These are phyloP conservation scores for Penicillium psychrofluorescens DNA, from an alignment of 495 filamentous ascomycete species.

Conservation along the genomic window DNA sequence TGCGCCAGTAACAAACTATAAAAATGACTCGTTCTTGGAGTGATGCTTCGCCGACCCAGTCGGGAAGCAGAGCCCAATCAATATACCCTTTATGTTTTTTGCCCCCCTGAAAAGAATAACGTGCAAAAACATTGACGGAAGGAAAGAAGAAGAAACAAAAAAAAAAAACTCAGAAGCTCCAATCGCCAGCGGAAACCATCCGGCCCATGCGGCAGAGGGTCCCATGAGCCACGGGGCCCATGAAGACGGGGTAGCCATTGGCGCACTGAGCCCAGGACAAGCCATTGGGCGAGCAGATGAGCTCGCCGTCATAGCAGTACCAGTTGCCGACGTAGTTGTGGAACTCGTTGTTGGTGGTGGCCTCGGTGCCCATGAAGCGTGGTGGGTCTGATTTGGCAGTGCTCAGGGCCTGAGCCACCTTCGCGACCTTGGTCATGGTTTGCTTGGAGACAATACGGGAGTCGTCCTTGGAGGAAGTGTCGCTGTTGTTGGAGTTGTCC, in stretches of 20 bases:
- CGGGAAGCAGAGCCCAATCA: not conserved
- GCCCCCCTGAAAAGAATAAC: too few relatives aligned
- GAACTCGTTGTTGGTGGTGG: slow-evolving; percentile 13
- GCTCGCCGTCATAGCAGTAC: slow-evolving; percentile 19
- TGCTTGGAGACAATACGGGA: not conserved
- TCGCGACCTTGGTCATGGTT: slow-evolving; percentile 13
- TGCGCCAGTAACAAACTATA: not conserved
- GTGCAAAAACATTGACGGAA: too few relatives aligned
- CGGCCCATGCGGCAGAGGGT: slow-evolving; percentile 28
- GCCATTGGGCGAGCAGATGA: slow-evolving; percentile 35
- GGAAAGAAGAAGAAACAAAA: not conserved
- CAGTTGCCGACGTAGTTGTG: slow-evolving; percentile 8
- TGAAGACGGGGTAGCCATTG: slow-evolving; percentile 23
- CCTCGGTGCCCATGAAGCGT: slow-evolving; percentile 6
- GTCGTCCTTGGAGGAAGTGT: too few relatives aligned
- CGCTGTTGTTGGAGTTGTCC: too few relatives aligned
- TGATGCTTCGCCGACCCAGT: not conserved
- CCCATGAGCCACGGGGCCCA: slow-evolving; percentile 35
- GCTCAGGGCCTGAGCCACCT: slow-evolving; percentile 10
- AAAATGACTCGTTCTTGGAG: not conserved
- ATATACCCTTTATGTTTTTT: not conserved
- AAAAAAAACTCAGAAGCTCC: not conserved
- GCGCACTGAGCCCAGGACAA: slow-evolving; percentile 29
- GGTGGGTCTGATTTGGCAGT: slow-evolving; percentile 6
- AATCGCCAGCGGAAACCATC: slow-evolving; percentile 12